Percentiles rank a stretch among this genome's conserved stretches.
phyloP scores from a whole-genome alignment of 768 basidiomycete species.

The Leccinum truebloodii region DNA sequence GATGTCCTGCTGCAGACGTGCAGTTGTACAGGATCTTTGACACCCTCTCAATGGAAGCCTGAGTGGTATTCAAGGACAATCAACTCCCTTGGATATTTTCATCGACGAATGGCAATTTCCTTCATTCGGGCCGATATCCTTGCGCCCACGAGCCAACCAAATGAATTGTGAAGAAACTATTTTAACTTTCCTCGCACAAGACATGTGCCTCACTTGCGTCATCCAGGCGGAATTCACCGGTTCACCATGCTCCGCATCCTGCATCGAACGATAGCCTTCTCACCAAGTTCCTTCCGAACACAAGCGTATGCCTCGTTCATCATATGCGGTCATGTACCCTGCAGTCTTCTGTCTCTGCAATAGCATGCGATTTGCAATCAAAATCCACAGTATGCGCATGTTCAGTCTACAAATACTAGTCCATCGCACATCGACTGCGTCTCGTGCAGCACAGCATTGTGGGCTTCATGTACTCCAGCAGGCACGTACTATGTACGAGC shows the following conservation, averaged over 20 bases:
- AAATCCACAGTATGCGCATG: slow-evolving; percentile 9
- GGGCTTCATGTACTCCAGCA: neutral
- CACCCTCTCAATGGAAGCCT: neutral
- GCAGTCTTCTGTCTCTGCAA: slow-evolving; percentile 7
- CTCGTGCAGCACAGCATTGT: slow-evolving; percentile 1
- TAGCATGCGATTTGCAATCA: slow-evolving; percentile 22
- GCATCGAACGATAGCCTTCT: slow-evolving; percentile 15
- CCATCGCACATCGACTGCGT: slow-evolving; percentile 4
- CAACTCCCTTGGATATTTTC: neutral
- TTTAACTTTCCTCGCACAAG: slow-evolving; percentile 1
- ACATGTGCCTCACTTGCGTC: slow-evolving; percentile 12
- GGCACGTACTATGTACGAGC: neutral
- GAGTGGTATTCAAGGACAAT: neutral
- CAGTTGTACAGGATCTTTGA: slow-evolving; percentile 1
- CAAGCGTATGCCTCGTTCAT: slow-evolving; percentile 15
- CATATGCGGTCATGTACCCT: slow-evolving; percentile 10
- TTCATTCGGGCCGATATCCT: slow-evolving; percentile 5
- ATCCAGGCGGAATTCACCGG: slow-evolving; percentile 11
- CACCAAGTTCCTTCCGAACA: slow-evolving; percentile 27
- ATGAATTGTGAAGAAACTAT: slow-evolving; percentile 1
- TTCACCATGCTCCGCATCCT: slow-evolving; percentile 11
- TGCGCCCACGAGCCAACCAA: neutral
- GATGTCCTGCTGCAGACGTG: slow-evolving; percentile 2
- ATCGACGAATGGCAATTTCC: neutral
- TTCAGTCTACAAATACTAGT: slow-evolving; percentile 2